A percentile compares a stretch with the other conserved stretches of the same genome.
Evolutionary conservation across 306 rosid genomes (phyloP).

Genomic region (Cucumis hystrix): DNA sequence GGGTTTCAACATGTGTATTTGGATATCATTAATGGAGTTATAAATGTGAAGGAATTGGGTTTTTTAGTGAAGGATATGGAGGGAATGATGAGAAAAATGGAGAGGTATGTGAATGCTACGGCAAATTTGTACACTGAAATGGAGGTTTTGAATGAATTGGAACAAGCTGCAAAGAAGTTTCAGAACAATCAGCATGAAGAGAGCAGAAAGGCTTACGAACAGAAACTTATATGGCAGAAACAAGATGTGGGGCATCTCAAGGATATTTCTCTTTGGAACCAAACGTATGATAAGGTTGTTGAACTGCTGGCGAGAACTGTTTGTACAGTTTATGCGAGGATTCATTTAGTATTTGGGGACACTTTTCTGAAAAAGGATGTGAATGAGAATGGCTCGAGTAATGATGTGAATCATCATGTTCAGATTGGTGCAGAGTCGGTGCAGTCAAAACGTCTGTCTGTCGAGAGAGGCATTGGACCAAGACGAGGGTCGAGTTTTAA

Average conservation of each 20-base stretch:
- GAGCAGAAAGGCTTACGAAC: constrained; percentile 58
- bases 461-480: constrained; percentile 23
- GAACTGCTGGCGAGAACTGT: constrained; percentile 88
- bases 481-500: constrained; percentile 25
- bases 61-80: constrained; percentile 94
- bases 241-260: constrained; percentile 82
- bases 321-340: constrained; percentile 71
- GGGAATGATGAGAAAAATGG: constrained; percentile 90
- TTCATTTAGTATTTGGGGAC: constrained; percentile 47
- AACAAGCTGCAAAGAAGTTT: constrained; percentile 67
- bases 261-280: constrained; percentile 82
- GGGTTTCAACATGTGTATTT: constrained; percentile 94
- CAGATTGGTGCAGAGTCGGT: not conserved
- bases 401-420: constrained; percentile 8
- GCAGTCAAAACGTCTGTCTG: constrained; percentile 26
- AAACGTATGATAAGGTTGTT: constrained; percentile 79
- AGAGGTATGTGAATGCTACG: constrained; percentile 72
- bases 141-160: constrained; percentile 87
- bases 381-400: constrained; percentile 16
- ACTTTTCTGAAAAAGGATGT: constrained; percentile 26
- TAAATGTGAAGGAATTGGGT: constrained; percentile 74
- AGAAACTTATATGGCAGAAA: constrained; percentile 72
- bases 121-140: constrained; percentile 60
- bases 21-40: constrained; percentile 61
- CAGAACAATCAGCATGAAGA: constrained; percentile 78